A percentile compares a stretch with the other conserved stretches of the same genome.
Evolutionary conservation across 257 asterid genomes (phyloP).

Genomic region (Linderniella brevidens): DNA sequence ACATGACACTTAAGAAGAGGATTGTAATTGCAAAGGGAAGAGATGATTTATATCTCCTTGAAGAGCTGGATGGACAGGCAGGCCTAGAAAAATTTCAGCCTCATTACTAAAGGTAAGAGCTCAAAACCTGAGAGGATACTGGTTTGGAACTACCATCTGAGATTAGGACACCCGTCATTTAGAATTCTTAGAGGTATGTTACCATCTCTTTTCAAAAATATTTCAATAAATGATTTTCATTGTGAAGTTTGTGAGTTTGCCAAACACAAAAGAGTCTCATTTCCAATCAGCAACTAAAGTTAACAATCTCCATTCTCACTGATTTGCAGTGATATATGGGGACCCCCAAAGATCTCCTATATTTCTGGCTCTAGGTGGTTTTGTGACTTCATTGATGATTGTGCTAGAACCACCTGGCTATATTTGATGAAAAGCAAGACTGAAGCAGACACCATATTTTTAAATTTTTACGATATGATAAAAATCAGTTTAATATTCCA

Average conservation of each 20-base stretch:
- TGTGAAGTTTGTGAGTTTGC: slow-evolving; percentile 12
- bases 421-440: not conserved
- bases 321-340: slow-evolving; percentile 4
- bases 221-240: not conserved
- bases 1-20: slow-evolving; percentile 3
- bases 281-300: slow-evolving; percentile 1
- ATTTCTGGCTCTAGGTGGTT: slow-evolving; percentile 1
- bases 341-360: not conserved
- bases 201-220: not conserved
- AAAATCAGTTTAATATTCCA: not conserved
- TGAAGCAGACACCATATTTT: not conserved
- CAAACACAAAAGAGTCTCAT: not conserved
- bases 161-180: slow-evolving; percentile 10
- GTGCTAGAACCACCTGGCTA: not conserved
- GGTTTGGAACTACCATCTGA: slow-evolving; percentile 9
- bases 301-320: not conserved
- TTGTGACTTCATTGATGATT: slow-evolving; percentile 2
- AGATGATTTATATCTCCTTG: not conserved
- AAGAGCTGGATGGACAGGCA: no score
- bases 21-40: slow-evolving; percentile 10
- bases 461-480: not conserved
- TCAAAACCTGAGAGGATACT: slow-evolving; percentile 1
- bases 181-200: not conserved
- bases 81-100: not conserved
- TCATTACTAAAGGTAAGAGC: not conserved